phyloP scores from a whole-genome alignment of 176 grass and related monocot genomes.

The Triticum timopheevii region DNA sequence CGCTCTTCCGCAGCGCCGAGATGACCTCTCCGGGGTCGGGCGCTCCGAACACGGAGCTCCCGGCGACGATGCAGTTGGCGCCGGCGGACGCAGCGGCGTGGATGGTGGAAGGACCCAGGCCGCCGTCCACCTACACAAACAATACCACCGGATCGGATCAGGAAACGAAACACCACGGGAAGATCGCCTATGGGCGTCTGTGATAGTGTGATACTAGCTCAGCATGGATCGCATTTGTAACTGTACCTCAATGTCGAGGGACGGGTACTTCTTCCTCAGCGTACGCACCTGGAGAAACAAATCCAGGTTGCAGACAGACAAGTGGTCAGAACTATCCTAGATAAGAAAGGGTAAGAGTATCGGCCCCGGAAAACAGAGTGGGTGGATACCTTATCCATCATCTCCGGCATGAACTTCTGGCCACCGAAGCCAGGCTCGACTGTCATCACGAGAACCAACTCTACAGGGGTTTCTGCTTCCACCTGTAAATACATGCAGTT shows the following conservation, averaged over 20 bases:
- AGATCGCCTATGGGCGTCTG: background rate
- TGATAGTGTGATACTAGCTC: background rate
- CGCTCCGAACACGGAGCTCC: slow-evolving; percentile 86
- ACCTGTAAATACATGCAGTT: slow-evolving; percentile 42
- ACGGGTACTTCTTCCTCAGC: slow-evolving; percentile 90
- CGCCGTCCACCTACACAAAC: slow-evolving; percentile 71
- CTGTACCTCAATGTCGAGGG: slow-evolving; percentile 90
- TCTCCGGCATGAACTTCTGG: slow-evolving; percentile 96
- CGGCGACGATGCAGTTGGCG: slow-evolving; percentile 96
- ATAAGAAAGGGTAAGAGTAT: background rate
- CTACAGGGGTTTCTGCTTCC: slow-evolving; percentile 86
- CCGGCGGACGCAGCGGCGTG: slow-evolving; percentile 67
- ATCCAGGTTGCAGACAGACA: slow-evolving; percentile 14
- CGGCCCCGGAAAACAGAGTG: background rate
- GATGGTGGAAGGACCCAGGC: slow-evolving; percentile 90
- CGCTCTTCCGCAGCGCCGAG: slow-evolving; percentile 68
- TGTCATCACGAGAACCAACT: slow-evolving; percentile 96
- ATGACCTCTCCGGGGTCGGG: slow-evolving; percentile 69
- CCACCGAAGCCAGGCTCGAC: slow-evolving; percentile 98
- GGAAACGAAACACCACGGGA: background rate
- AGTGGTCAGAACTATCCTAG: background rate
- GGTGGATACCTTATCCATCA: slow-evolving; percentile 86
- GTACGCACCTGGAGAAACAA: slow-evolving; percentile 52
- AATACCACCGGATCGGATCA: background rate
- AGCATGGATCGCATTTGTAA: background rate